Evolutionary conservation across 805 yeast genomes (phyloP).

Genomic region (Nakazawaea populi): DNA sequence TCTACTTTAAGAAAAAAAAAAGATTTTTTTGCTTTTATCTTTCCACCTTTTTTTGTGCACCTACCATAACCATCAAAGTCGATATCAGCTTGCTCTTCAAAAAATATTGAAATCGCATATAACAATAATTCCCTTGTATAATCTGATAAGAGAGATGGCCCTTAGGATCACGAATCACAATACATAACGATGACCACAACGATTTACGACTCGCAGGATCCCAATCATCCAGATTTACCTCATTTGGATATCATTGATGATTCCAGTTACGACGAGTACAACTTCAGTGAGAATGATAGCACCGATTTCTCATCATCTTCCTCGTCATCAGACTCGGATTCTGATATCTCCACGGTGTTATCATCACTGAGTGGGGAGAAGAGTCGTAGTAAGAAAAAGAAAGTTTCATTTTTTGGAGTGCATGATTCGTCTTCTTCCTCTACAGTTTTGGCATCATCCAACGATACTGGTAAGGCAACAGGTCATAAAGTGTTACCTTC

Average conservation of each 20-base stretch:
- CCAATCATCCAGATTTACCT: slow-evolving; percentile 33
- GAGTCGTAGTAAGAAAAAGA: background rate
- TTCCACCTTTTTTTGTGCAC: too few species aligned
- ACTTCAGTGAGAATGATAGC: slow-evolving; percentile 15
- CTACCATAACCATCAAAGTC: too few species aligned
- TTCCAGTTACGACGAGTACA: slow-evolving; percentile 26
- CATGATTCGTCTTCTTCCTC: background rate
- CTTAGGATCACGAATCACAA: background rate
- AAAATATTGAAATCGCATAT: too few species aligned
- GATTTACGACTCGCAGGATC: slow-evolving; percentile 35
- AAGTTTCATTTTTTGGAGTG: slow-evolving; percentile 2
- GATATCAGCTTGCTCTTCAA: too few species aligned
- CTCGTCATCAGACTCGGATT: background rate
- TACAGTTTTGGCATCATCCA: background rate
- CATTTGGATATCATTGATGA: slow-evolving; percentile 22
- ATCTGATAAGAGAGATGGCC: too few species aligned
- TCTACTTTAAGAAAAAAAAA: too few species aligned
- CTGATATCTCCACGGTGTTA: background rate
- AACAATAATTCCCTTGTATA: too few species aligned
- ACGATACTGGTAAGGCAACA: background rate
- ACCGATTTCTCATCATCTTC: slow-evolving; percentile 9
- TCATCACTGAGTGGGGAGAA: too few species aligned
- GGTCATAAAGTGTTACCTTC: background rate
- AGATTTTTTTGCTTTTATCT: too few species aligned
- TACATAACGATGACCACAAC: slow-evolving; percentile 1